Evolutionary conservation across 2,329 filamentous ascomycete genomes (phyloP).

Genomic region (Penicillium expansum): DNA sequence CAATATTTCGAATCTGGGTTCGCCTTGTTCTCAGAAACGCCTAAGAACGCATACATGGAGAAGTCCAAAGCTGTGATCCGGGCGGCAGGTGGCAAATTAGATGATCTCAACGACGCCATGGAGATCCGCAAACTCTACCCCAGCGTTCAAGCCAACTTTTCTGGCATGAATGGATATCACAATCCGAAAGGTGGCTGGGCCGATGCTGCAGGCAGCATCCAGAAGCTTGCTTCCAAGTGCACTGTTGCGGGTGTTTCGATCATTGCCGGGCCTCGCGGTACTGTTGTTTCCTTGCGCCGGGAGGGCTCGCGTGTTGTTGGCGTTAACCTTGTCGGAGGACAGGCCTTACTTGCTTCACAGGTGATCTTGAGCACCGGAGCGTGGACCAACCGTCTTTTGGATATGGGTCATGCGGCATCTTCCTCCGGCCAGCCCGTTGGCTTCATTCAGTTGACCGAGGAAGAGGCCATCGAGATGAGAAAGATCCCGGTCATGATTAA

Average conservation of each 20-base stretch:
- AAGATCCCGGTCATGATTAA: constrained; percentile 60
- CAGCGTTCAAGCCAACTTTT: constrained; percentile 49
- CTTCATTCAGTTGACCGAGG: constrained; percentile 68
- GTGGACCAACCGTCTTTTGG: constrained; percentile 73
- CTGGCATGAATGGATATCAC: constrained; percentile 61
- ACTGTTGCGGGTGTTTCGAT: constrained; percentile 44
- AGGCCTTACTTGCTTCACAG: constrained; percentile 59
- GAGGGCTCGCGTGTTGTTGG: constrained; percentile 50
- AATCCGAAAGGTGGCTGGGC: constrained; percentile 78
- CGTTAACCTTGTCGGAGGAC: constrained; percentile 52
- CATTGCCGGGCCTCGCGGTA: constrained; percentile 38
- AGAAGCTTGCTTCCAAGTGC: constrained; percentile 24
- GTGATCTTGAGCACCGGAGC: constrained; percentile 80
- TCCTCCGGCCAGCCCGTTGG: constrained; percentile 76
- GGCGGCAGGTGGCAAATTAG: constrained; percentile 35
- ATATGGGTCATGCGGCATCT: constrained; percentile 68
- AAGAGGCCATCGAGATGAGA: constrained; percentile 63
- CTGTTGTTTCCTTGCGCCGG: constrained; percentile 27
- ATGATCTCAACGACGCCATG: constrained; percentile 42
- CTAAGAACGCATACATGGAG: constrained; percentile 26
- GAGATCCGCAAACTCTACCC: constrained; percentile 24
- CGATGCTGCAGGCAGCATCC: constrained; percentile 62
- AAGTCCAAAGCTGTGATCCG: constrained; percentile 36
- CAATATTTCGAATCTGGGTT: constrained; percentile 31
- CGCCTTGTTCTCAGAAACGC: constrained; percentile 27